phyloP scores from a whole-genome alignment of 192 early-diverging fungal genomes.

The Coemansia sp. region DNA sequence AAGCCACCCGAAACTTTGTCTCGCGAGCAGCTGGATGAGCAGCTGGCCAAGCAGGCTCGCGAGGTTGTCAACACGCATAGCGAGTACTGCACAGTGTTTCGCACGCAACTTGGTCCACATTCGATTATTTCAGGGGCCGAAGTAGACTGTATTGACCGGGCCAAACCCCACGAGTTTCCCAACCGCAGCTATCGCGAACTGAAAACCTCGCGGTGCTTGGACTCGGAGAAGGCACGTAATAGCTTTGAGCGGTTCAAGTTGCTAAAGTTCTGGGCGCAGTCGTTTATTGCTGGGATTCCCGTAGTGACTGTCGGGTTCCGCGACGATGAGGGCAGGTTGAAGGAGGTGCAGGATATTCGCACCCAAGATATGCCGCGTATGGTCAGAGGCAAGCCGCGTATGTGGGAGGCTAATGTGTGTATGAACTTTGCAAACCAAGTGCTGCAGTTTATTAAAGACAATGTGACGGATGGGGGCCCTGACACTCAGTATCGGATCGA shows the following conservation, averaged over 20 bases:
- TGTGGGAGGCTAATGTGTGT: constrained; percentile 86
- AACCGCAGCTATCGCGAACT: constrained; percentile 77
- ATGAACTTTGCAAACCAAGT: constrained; percentile 77
- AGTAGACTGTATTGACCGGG: constrained; percentile 79
- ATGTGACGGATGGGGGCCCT: constrained; percentile 23
- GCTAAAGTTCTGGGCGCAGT: constrained; percentile 91
- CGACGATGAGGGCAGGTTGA: constrained; percentile 64
- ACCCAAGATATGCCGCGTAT: constrained; percentile 80
- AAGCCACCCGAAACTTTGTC: constrained; percentile 50
- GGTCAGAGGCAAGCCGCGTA: constrained; percentile 63
- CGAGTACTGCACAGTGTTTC: constrained; percentile 89
- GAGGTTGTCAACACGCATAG: constrained; percentile 72
- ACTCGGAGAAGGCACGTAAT: constrained; percentile 51
- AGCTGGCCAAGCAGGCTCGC: neutral
- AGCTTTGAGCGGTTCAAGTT: constrained; percentile 79
- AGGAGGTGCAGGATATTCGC: constrained; percentile 60
- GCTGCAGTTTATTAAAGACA: constrained; percentile 39
- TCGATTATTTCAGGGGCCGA: constrained; percentile 86
- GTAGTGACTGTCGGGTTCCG: constrained; percentile 83
- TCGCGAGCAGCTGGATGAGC: constrained; percentile 16
- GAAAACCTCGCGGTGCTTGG: constrained; percentile 63
- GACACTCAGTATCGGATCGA: constrained; percentile 42
- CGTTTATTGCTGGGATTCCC: constrained; percentile 86
- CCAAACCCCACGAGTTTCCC: constrained; percentile 54
- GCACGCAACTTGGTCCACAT: constrained; percentile 68